Conservation (phyloP, 2,329 filamentous ascomycete species). For the Ceratocystis huliohia region DNA sequence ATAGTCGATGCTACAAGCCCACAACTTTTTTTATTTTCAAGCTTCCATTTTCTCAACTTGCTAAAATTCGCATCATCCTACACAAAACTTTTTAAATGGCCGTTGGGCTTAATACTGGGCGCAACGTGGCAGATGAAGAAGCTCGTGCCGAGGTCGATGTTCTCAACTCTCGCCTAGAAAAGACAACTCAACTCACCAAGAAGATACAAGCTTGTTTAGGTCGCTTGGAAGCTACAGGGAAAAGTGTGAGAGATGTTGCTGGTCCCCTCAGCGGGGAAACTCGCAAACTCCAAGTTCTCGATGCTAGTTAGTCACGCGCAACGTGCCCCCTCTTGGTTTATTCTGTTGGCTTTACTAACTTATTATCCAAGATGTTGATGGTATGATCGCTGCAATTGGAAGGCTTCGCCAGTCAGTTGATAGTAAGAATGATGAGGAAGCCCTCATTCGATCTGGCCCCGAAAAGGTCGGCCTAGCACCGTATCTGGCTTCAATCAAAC, state of each 20-base stretch:
- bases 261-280: conserved; percentile 90
- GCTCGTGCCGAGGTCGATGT: conserved; percentile 58
- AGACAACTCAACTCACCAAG: conserved; percentile 84
- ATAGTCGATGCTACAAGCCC: neutral
- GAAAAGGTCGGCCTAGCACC: conserved; percentile 68
- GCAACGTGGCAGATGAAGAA: conserved; percentile 50
- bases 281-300: conserved; percentile 73
- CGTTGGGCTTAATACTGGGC: conserved; percentile 22
- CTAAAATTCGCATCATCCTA: too few relatives aligned
- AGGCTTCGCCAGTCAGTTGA: conserved; percentile 81
- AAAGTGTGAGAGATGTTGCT: conserved; percentile 81
- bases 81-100: conserved; percentile 6
- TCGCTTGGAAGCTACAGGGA: conserved; percentile 74
- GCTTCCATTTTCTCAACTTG: neutral
- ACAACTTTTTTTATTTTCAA: neutral
- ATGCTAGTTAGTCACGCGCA: conserved; percentile 47
- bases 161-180: conserved; percentile 64
- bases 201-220: conserved; percentile 84
- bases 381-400: conserved; percentile 75
- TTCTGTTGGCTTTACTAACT: neutral
- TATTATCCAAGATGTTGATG: conserved; percentile 57
- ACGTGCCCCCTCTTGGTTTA: neutral
- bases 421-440: conserved; percentile 81
- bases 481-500: conserved; percentile 81
- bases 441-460: conserved; percentile 78